Percentiles rank a stretch among this genome's conserved stretches.
Evolutionary conservation across 1,284 basidiomycete genomes (phyloP).

Genomic region (Sanguinoderma infundibulare): DNA sequence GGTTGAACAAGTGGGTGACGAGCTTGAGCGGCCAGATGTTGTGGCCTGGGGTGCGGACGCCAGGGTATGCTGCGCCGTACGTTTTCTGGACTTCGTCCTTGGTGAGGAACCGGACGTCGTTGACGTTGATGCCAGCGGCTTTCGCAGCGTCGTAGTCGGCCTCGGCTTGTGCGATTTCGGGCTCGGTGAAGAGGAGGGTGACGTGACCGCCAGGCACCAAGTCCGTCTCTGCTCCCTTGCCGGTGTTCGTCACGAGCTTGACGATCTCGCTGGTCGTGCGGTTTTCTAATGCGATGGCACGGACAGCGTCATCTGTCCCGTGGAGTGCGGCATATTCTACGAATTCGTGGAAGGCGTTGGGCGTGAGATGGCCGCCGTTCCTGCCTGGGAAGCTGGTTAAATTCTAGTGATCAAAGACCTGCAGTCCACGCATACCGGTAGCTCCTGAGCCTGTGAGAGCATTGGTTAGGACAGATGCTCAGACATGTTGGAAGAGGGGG

Average conservation of each 20-base stretch:
- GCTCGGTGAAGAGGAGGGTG: constrained; percentile 52
- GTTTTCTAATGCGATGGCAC: constrained; percentile 59
- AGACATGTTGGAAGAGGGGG: background rate
- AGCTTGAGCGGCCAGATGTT: constrained; percentile 83
- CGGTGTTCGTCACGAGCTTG: constrained; percentile 49
- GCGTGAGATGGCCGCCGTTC: constrained; percentile 80
- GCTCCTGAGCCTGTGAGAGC: constrained; percentile 70
- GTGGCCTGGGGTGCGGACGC: constrained; percentile 51
- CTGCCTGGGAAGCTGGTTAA: constrained; percentile 50
- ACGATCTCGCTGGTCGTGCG: constrained; percentile 57
- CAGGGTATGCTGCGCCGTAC: constrained; percentile 61
- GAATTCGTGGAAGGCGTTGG: constrained; percentile 55
- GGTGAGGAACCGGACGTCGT: constrained; percentile 50
- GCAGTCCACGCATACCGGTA: constrained; percentile 52
- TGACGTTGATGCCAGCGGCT: constrained; percentile 54
- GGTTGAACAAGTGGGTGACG: constrained; percentile 64
- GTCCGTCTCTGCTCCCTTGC: constrained; percentile 58
- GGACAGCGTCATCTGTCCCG: constrained; percentile 58
- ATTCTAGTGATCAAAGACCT: background rate
- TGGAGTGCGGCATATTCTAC: constrained; percentile 39
- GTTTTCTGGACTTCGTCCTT: constrained; percentile 56
- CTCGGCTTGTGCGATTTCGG: constrained; percentile 43
- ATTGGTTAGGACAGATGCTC: no score
- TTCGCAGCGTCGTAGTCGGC: constrained; percentile 59
- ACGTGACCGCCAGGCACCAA: constrained; percentile 65